A percentile compares a stretch with the other conserved stretches of the same genome.
These are phyloP conservation scores for Micromonas pusilla DNA, from an alignment of 139 green algal species.

Conservation along the genomic window DNA sequence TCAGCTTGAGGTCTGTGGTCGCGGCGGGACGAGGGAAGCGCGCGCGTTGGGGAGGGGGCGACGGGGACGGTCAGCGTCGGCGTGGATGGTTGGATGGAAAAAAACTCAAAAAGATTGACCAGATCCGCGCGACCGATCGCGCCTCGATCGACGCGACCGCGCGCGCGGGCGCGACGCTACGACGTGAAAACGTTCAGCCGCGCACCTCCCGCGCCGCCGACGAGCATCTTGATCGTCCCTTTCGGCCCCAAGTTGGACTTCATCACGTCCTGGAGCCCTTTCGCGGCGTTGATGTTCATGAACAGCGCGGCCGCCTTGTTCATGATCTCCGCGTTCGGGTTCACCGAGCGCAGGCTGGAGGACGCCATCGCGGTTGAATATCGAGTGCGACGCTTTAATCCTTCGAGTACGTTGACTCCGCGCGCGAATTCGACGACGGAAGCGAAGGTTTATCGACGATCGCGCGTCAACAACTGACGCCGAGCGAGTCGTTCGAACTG, in stretches of 20 bases:
- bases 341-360: slow-evolving; percentile 36
- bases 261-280: slow-evolving; percentile 96
- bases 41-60: neutral
- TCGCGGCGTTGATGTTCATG: slow-evolving; percentile 99
- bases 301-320: slow-evolving; percentile 77
- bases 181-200: slow-evolving; percentile 57
- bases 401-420: too few relatives aligned
- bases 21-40: neutral
- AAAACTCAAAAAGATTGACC: neutral
- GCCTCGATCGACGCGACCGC: neutral
- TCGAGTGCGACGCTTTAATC: neutral
- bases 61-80: neutral
- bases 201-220: slow-evolving; percentile 68
- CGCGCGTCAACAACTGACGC: too few relatives aligned
- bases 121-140: neutral
- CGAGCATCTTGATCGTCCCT: slow-evolving; percentile 98
- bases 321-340: slow-evolving; percentile 92
- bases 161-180: neutral
- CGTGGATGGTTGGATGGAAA: neutral
- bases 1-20: slow-evolving; percentile 13
- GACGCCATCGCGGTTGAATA: neutral
- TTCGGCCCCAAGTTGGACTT: slow-evolving; percentile 94
- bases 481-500: too few relatives aligned
- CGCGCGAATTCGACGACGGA: too few relatives aligned
- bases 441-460: too few relatives aligned